Evolutionary conservation across 768 basidiomycete species (phyloP), one percentile per base, ranked within the genome.

Genomic region (Pleurotus giganteus): DNA sequence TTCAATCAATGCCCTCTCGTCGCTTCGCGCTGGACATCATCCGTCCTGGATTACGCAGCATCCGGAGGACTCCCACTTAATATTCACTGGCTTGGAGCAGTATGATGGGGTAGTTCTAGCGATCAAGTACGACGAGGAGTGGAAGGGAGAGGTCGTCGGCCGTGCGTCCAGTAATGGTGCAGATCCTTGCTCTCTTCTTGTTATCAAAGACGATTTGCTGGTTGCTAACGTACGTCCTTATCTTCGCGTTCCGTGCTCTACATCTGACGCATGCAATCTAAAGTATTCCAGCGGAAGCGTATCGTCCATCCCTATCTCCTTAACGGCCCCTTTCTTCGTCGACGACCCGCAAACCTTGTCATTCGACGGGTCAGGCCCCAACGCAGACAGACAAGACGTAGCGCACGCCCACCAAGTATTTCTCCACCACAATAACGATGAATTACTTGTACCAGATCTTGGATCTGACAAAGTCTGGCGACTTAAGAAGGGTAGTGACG

Each of bases 381-480:
- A 89, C 63, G 62, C 65, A 4, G 78, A 79, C 17, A 79, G 92
- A 28, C 93, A 94, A 65, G 80, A 84, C 52, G 68, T 71, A 4
- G 77, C 90, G 3, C 93, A 94, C 63, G 88, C 89, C 0, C 92
- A 94, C 69, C 88, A 93, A 62, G 82, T 85, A 29, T 62, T 78
- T 54, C 62, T 84, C 12, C 76, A 81, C 36, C 67, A 76, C 27
- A 67, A 72, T 15, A 72, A 76, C 45, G 63, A 73, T 24, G 87
- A 89, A 58, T 69, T 93, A 11, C 75, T 91, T 41, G 75, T 91
- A 1, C 83, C 89, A 1, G 90, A 94, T 66, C 73, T 94, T 4
- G 91, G 91, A 3, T 76, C 81, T 2, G 92, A 94, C 65, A 75
- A 76, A 50, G 78, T 91, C 13, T 84, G 80, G 69, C 72, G 80